A percentile compares a stretch with the other conserved stretches of the same genome.
Conservation (phyloP, 495 filamentous ascomycete genomes). For the Talaromyces wortmannii region DNA sequence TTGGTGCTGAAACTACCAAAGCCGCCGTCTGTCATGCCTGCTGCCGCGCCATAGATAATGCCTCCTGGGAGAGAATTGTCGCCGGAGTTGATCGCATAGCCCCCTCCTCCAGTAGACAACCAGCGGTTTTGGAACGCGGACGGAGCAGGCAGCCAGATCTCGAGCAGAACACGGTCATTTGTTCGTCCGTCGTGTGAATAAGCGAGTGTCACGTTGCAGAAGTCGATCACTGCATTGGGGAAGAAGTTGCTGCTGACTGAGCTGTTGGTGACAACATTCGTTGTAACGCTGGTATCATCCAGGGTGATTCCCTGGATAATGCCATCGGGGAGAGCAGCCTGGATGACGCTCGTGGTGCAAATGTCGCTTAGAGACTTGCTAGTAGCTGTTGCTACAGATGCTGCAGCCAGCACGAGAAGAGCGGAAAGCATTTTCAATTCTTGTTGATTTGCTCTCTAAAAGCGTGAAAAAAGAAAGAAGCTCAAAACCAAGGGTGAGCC, state of each 20-base stretch:
- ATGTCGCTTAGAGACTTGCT: constrained; percentile 14
- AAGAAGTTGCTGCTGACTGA: constrained; percentile 17
- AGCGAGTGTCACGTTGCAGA: constrained; percentile 40
- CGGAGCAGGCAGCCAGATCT: constrained; percentile 33
- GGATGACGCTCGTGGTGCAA: constrained; percentile 21
- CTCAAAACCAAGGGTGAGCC: no score
- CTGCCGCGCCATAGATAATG: constrained; percentile 35
- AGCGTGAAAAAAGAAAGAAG: no score
- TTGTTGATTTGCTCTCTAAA: background rate
- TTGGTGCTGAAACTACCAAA: constrained; percentile 36
- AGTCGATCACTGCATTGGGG: constrained; percentile 12
- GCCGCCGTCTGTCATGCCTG: constrained; percentile 39
- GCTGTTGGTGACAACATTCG: constrained; percentile 19
- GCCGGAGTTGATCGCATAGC: constrained; percentile 37
- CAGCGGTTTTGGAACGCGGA: constrained; percentile 33
- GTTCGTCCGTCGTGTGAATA: constrained; percentile 30
- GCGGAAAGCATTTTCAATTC: background rate
- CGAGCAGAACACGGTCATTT: constrained; percentile 25
- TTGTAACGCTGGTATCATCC: constrained; percentile 22
- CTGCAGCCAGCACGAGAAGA: background rate
- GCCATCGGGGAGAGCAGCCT: constrained; percentile 17
- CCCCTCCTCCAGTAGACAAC: constrained; percentile 37
- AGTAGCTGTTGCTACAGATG: background rate
- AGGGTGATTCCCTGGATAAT: constrained; percentile 24
- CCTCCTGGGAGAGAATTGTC: constrained; percentile 24